A percentile compares a stretch with the other conserved stretches of the same genome.
Conservation (phyloP, 2,329 filamentous ascomycete genomes). For the Neospermospora avenae region DNA sequence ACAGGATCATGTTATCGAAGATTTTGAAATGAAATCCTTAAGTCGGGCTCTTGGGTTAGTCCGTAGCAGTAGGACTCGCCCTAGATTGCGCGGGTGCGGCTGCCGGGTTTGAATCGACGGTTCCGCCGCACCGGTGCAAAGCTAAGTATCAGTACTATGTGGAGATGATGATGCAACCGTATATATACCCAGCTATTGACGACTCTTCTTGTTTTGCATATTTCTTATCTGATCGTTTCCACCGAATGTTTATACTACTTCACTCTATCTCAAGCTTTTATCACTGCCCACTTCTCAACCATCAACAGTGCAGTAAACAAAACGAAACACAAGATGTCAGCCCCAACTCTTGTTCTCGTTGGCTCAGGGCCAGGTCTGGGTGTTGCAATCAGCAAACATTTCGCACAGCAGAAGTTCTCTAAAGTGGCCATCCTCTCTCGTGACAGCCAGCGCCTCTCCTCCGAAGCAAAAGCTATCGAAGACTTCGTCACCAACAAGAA, state of each 20-base stretch:
- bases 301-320: not conserved
- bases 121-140: not conserved
- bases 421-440: slow-evolving; percentile 49
- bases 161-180: not conserved
- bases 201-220: not conserved
- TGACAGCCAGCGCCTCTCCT: slow-evolving; percentile 39
- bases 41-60: not conserved
- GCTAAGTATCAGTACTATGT: not conserved
- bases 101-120: too few relatives aligned
- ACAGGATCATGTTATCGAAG: not conserved
- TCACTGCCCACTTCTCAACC: not conserved
- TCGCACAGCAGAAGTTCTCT: slow-evolving; percentile 42
- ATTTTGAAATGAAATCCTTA: not conserved
- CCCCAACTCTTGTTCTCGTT: slow-evolving; percentile 36
- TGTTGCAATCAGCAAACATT: slow-evolving; percentile 39
- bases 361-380: slow-evolving; percentile 49
- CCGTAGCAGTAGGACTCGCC: not conserved
- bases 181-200: not conserved
- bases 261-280: not conserved
- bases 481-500: slow-evolving; percentile 30
- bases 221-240: not conserved
- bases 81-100: not conserved
- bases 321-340: not conserved
- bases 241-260: not conserved
- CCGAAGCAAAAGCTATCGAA: slow-evolving; percentile 36